Base-by-base conservation (phyloP, 176 grass and related monocot genomes). In the Aegilops sharonensis region DNA sequence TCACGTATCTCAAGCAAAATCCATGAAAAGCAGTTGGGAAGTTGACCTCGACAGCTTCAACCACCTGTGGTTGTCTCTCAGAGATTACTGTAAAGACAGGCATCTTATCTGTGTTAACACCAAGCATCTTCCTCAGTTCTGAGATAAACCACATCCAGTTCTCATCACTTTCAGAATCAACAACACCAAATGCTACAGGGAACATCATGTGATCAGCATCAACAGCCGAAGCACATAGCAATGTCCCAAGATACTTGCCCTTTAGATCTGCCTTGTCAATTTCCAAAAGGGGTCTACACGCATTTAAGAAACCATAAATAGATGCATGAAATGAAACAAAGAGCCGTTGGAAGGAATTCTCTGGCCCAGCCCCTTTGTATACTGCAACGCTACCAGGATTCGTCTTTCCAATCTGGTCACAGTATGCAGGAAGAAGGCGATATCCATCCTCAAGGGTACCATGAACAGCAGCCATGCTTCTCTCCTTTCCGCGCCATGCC, bases 91-190 rank as follows among this genome's bases (percentile, higher is more conserved):
- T 96, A 73, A 99, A 90, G 37, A 96, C 18, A 5, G 94, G 97
- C 92, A 99, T 93, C 90, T 96, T 99, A 83, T 99, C 97, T 37
- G 92, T 99, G 78, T 94, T 96, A 86, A 96, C 94, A 79, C 94
- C 92, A 69, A 99, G 84, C 69, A 96, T 92, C 86, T 99, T 99
- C 77, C 97, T 91, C 75, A 99, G 82, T 86, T 99, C 97, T 69
- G 94, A 96, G 69, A 99, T 48, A 93, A 99, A 99, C 94, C 97
- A 98, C 76, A 90, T 92, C 97, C 97, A 98, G 81, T 94, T 96
- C n/a, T 98, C 97, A 69, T 96, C 94, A 45, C 87, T 98, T 83
- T 96, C 94, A 52, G 62, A 36, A 82, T 95, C 94, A 52, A 98
- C 90, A 85, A 98, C 61, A 48, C 88, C 97, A 84, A 99, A 96